phyloP scores from a whole-genome alignment of 129 eudicot genomes.

The Erigeron canadensis region DNA sequence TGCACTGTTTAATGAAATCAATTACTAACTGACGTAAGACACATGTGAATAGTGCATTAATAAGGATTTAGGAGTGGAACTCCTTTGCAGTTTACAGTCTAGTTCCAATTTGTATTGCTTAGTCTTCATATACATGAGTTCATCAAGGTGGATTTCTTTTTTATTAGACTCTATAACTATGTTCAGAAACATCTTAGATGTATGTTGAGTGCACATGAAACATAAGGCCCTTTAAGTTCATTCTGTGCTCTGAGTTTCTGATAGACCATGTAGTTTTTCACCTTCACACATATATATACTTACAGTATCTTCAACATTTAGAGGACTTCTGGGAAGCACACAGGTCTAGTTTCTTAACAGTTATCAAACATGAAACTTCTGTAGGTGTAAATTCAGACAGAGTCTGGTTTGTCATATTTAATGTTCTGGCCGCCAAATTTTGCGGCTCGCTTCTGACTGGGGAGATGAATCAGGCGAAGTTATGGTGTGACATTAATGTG shows the following conservation, averaged over 20 bases:
- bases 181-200: background rate
- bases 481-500: conserved; percentile 10
- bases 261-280: background rate
- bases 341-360: background rate
- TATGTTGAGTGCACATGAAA: conserved; percentile 11
- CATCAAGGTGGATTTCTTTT: background rate
- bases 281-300: too few species aligned
- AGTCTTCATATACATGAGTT: conserved; percentile 10
- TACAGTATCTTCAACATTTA: background rate
- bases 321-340: background rate
- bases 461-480: background rate
- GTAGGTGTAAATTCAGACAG: background rate
- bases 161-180: background rate
- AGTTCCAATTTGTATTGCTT: background rate
- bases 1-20: conserved; percentile 1
- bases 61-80: conserved; percentile 2
- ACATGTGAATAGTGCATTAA: background rate
- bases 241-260: background rate
- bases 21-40: background rate
- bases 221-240: conserved; percentile 8
- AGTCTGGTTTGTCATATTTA: background rate
- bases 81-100: background rate
- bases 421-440: background rate
- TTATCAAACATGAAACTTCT: conserved; percentile 9
- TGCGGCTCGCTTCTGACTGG: too few species aligned